Evolutionary conservation across 768 basidiomycete genomes (phyloP), one percentile per base, ranked within the genome.

Genomic region (Thelephora aurantiotincta): DNA sequence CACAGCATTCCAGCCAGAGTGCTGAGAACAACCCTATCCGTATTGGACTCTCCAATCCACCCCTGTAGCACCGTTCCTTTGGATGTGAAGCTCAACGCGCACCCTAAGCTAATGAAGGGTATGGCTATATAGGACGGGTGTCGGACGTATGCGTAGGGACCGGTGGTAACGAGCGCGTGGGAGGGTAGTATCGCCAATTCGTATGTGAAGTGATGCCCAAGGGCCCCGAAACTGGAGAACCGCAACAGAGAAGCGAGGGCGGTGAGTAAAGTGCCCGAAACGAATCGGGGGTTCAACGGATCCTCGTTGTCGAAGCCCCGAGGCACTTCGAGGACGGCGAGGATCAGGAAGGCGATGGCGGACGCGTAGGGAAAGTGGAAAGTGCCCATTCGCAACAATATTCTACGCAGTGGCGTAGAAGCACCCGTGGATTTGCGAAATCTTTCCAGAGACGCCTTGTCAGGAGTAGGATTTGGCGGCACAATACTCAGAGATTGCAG

Each of bases 61-160:
- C 14, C 38, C 2, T 14, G 38, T 22, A 41, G 16, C 9, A 30
- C 26, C 26, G 26, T 30, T 9, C 26, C 26, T 9, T 30, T 4
- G 9, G 26, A 30, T 4, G 26, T 30, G 26, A 30, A 41, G 38
- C 16, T 22, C 14, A 41, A 41, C 38, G 22, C 5, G 14, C 16
- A 16, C 18, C 58, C 60, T 5, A n/a, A 36, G 3, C 44, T n/a
- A 33, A 51, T 54, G 2, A 55, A 50, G 34, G 56, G 44, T 22
- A 63, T 38, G 7, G 56, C 59, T 37, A 54, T 43, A 49, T 64
- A 64, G 6, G 46, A 44, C 11, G 65, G 65, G 49, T 66, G 65
- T 16, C 63, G 61, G 14, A 66, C 62, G 23, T 60, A 33, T 19
- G 57, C 35, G 46, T 68, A 68, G 6, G 65, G 66, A 0, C 65